Conservation (phyloP, 2,329 filamentous ascomycete species). For the Sporothrix schenckii region DNA sequence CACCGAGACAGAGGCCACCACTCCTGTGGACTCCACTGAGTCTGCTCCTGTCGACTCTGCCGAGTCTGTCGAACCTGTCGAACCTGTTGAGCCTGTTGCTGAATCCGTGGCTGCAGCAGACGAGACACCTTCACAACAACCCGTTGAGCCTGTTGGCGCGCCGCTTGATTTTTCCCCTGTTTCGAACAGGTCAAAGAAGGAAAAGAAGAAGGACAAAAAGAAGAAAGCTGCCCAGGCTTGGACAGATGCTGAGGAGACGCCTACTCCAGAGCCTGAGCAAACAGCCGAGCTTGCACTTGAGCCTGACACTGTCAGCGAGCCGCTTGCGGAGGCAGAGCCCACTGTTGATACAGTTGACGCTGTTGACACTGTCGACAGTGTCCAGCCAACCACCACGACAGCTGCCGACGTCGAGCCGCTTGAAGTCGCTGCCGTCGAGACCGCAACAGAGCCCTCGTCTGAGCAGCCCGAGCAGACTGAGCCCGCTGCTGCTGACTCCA, state of each 20-base stretch:
- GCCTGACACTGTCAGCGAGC: not conserved
- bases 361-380: no score
- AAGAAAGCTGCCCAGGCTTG: constrained; percentile 23
- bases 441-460: not conserved
- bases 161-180: not conserved
- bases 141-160: not conserved
- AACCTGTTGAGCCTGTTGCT: not conserved
- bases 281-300: not conserved
- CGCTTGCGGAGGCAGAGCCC: not conserved
- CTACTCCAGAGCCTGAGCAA: not conserved
- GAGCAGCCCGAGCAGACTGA: not conserved
- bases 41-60: not conserved
- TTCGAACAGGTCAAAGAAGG: constrained; percentile 28
- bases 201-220: constrained; percentile 27
- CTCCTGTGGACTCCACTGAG: not conserved
- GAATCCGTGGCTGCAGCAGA: not conserved
- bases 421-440: no score
- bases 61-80: not conserved
- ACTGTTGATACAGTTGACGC: not conserved
- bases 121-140: no score
- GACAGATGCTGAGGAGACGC: not conserved
- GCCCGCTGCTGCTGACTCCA: not conserved
- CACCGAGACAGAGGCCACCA: not conserved
- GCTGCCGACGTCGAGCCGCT: not conserved
- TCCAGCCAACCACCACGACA: not conserved